Evolutionary conservation across 345 rosid genomes (phyloP), one percentile per base, ranked within the genome.

Genomic region (Lepidium africanum): DNA sequence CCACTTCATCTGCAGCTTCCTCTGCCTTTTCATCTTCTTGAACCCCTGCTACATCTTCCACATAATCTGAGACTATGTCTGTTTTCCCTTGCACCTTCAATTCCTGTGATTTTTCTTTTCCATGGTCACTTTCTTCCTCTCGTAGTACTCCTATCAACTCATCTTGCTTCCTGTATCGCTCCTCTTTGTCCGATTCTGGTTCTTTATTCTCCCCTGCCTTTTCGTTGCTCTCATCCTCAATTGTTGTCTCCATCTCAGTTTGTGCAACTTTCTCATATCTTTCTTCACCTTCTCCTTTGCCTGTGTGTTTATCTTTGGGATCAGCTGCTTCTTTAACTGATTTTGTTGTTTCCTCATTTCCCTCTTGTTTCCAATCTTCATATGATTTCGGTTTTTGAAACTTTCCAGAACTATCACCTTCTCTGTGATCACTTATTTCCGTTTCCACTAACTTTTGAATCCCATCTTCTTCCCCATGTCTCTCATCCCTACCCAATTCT

Each of bases 1-100:
- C 49, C 40, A 62, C 11, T 32, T 7, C 59, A 65, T 7, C 76
- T 47, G 43, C 59, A 72, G 38, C 48, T 38, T 63, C 65, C 50
- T 41, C 58, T 12, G 21, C 8, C 5, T 32, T 12, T 25, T 60
- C 37, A 15, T 45, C 19, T 47, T 33, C 38, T 32, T 69, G 74
- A 21, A 42, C 32, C 47, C 1, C 17, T 49, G 38, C 15, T 57
- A 11, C 10, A 0, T 19, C 30, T 27, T 63, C 59, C 10, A 21
- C 9, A 27, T 25, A 9, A 43, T 25, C 70, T 40, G 33, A 59
- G 43, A 68, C 57, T 27, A 14, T 52, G 25, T 60, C 42, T 50
- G 16, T 17, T 19, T 50, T 51, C 45, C 40, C 54, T 0, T 21
- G 46, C 33, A 6, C 62, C 38, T 70, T 27, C 11, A 40, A 8